Conservation (phyloP, 2,329 filamentous ascomycete genomes). For the Monosporascus sp. region DNA sequence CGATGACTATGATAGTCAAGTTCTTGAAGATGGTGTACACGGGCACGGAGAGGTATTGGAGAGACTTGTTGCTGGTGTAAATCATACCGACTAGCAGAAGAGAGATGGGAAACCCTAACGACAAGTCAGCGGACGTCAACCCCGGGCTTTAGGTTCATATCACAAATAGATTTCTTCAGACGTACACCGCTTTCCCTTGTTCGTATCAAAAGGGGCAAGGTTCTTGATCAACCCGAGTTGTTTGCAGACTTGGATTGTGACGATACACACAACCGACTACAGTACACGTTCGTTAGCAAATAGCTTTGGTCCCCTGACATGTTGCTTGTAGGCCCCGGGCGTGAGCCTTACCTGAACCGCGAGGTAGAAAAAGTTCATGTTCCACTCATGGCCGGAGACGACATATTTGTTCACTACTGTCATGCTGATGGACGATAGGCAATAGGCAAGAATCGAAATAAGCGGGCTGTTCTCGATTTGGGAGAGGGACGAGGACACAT, state of each 20-base stretch:
- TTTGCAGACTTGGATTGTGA: slow-evolving; percentile 79
- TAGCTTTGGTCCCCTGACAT: not conserved
- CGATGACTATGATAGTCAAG: slow-evolving; percentile 96
- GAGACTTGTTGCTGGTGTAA: slow-evolving; percentile 92
- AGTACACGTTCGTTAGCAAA: slow-evolving; percentile 11
- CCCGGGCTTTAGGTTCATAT: not conserved
- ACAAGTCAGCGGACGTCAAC: slow-evolving; percentile 7
- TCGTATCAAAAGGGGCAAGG: slow-evolving; percentile 73
- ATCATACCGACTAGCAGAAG: slow-evolving; percentile 98
- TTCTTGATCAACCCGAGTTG: slow-evolving; percentile 76
- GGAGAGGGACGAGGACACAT: slow-evolving; percentile 32
- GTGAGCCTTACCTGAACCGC: slow-evolving; percentile 73
- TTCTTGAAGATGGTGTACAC: slow-evolving; percentile 99
- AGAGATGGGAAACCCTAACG: slow-evolving; percentile 88
- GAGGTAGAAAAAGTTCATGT: slow-evolving; percentile 93
- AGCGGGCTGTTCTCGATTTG: slow-evolving; percentile 69
- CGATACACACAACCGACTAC: slow-evolving; percentile 84
- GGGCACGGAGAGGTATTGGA: slow-evolving; percentile 93
- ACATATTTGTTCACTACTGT: slow-evolving; percentile 99
- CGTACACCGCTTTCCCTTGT: slow-evolving; percentile 90
- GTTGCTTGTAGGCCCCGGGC: not conserved
- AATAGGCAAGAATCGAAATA: slow-evolving; percentile 84
- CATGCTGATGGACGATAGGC: slow-evolving; percentile 95
- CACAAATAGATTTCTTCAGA: slow-evolving; percentile 6
- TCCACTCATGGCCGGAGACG: slow-evolving; percentile 84